A percentile compares a stretch with the other conserved stretches of the same genome.
Evolutionary conservation across 441 rosid genomes (phyloP).

Genomic region (Melastoma candidum): DNA sequence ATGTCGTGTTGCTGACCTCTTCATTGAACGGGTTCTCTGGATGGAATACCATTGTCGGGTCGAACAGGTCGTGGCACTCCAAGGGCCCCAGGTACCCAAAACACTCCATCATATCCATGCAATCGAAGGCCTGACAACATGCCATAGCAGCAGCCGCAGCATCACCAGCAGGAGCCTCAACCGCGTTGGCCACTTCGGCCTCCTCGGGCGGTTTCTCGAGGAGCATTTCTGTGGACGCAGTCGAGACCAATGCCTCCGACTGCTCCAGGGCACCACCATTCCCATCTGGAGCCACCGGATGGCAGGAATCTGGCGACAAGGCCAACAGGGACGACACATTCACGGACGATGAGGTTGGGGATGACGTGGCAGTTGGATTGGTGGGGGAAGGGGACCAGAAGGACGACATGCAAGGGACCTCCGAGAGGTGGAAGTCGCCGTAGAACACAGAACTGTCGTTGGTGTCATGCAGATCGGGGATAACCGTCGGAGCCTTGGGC

Average conservation of each 20-base stretch:
- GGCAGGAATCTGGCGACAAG: no score
- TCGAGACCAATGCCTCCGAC: slow-evolving; percentile 43
- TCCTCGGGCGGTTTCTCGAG: slow-evolving; percentile 23
- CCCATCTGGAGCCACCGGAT: slow-evolving; percentile 32
- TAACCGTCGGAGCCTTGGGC: no score
- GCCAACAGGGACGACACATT: no score
- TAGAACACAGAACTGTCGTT: no score
- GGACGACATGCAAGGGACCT: no score
- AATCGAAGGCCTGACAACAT: slow-evolving; percentile 14
- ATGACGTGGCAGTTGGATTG: no score
- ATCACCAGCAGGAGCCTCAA: slow-evolving; percentile 16
- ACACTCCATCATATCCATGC: slow-evolving; percentile 61
- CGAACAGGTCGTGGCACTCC: slow-evolving; percentile 61
- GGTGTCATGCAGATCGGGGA: no score
- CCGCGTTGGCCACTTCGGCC: slow-evolving; percentile 2
- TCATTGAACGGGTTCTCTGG: slow-evolving; percentile 25
- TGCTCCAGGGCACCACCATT: slow-evolving; percentile 15
- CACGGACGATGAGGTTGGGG: no score
- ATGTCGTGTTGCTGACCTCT: slow-evolving; percentile 19
- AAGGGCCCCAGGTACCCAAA: slow-evolving; percentile 74
- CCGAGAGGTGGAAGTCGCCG: no score
- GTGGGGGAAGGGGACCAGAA: no score
- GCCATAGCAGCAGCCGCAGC: no score
- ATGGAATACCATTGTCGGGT: slow-evolving; percentile 51
- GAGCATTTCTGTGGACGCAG: slow-evolving; percentile 59